Base-by-base conservation (phyloP, 179 eudicot genomes). In the Amaranthus tricolor region DNA sequence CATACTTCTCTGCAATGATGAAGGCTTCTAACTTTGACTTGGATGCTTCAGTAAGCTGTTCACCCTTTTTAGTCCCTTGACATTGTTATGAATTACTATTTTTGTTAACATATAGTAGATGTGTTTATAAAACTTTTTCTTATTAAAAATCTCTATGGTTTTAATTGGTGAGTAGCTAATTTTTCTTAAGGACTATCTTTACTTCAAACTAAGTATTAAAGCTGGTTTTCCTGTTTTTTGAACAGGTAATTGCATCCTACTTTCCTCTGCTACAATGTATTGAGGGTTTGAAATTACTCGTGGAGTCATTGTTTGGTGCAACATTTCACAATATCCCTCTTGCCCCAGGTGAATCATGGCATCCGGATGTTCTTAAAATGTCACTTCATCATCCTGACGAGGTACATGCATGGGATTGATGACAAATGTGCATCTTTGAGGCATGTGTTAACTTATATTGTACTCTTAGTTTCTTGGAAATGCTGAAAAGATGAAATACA, bases 311-410 rank as follows among this genome's bases (percentile, higher is more conserved):
- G 81, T 95, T 92, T 88, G 96, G 97, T 49, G 85, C 91, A 65
- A 90, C 87, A 68, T 88, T 87, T 73, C 84, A 68, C 62, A 81
- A 78, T 70, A 80, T 89, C 55, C 96, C 96, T 82, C 82, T 87
- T 72, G 88, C 91, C 21, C 95, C 89, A 61, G 99, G 97, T 81
- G 99, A 95, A 87, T 89, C 99, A 73, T 94, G 98, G 98, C 98
- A 94, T 82, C 93, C 94, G 20, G 96, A 95, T 84, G 99, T 95
- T 77, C 86, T 90, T 62, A 95, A 95, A 80, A 80, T 95, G 90
- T 89, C 92, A 68, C 90, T 95, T 69, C 89, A 90, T 81, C 96
- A 95, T 81, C 92, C 91, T 78, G 90, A 90, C 77, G 97, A 95
- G 99, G 99, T 93, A 82, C 66, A 68, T 83, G 70, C 69, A 66